Percentiles rank a stretch among this genome's conserved stretches.
These are phyloP conservation scores for Flammula alnicola DNA, from an alignment of 1,284 basidiomycete species.

Conservation along the genomic window DNA sequence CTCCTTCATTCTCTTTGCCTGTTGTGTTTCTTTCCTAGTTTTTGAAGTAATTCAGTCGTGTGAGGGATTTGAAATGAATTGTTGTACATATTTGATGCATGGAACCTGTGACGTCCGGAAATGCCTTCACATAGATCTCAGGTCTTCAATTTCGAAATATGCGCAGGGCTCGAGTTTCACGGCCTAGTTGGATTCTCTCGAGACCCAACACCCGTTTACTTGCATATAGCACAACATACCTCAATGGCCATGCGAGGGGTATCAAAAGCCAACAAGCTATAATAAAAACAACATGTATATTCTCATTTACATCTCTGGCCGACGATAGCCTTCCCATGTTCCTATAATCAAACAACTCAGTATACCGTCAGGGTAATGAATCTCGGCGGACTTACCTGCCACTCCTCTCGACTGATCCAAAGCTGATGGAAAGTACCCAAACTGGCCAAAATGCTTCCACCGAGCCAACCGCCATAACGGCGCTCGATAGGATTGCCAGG, in stretches of 20 bases:
- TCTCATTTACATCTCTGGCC: slow-evolving; percentile 77
- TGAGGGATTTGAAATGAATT: slow-evolving; percentile 9
- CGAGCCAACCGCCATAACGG: slow-evolving; percentile 90
- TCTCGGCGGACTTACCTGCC: slow-evolving; percentile 62
- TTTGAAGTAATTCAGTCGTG: slow-evolving; percentile 16
- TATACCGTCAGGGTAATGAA: slow-evolving; percentile 3
- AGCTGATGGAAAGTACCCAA: slow-evolving; percentile 96
- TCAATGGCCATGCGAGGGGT: too few relatives aligned
- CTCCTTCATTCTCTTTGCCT: slow-evolving; percentile 22
- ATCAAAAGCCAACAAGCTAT: slow-evolving; percentile 9
- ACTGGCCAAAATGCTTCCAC: slow-evolving; percentile 91
- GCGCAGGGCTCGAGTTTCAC: too few relatives aligned
- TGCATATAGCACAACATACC: too few relatives aligned
- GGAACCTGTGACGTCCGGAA: too few relatives aligned
- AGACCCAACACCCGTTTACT: too few relatives aligned
- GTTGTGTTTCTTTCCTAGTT: slow-evolving; percentile 14
- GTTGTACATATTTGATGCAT: slow-evolving; percentile 10
- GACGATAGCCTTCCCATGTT: slow-evolving; percentile 79
- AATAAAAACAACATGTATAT: slow-evolving; percentile 11
- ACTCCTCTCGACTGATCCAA: slow-evolving; percentile 93
- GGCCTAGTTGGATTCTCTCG: too few relatives aligned
- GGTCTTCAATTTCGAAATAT: too few relatives aligned
- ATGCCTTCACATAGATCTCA: too few relatives aligned
- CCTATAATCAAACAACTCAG: slow-evolving; percentile 43
- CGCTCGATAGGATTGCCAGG: slow-evolving; percentile 89